Conservation (phyloP, 768 basidiomycete genomes). For the Suillus americanus region DNA sequence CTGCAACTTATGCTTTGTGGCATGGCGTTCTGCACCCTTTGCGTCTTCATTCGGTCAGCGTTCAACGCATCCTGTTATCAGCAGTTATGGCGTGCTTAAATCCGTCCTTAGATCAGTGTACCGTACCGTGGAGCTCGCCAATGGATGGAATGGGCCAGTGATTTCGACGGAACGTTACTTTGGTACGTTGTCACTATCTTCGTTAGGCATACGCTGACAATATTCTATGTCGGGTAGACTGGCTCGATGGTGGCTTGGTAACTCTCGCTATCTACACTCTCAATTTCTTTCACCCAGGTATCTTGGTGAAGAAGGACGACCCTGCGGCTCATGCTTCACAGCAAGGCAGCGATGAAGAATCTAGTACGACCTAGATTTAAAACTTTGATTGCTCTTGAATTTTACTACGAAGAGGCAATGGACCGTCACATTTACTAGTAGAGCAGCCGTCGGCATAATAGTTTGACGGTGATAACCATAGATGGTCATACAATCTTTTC, state of each 20-base stretch:
- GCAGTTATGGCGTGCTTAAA: neutral
- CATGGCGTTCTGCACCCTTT: slow-evolving; percentile 38
- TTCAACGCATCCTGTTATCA: neutral
- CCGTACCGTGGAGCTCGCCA: slow-evolving; percentile 14
- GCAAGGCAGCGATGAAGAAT: neutral
- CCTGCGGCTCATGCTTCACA: neutral
- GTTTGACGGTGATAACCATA: neutral
- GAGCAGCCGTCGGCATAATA: neutral
- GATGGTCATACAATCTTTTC: neutral
- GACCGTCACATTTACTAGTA: neutral
- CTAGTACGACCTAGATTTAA: neutral
- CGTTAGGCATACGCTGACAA: neutral
- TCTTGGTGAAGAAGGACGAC: slow-evolving; percentile 24
- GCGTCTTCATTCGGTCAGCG: slow-evolving; percentile 47
- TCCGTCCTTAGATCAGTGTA: slow-evolving; percentile 9
- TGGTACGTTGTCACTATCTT: slow-evolving; percentile 31
- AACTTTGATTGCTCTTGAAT: neutral
- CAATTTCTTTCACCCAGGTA: slow-evolving; percentile 47
- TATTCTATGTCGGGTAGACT: slow-evolving; percentile 31
- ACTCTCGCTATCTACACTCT: slow-evolving; percentile 44
- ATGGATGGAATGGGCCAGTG: slow-evolving; percentile 47
- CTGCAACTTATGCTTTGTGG: slow-evolving; percentile 36
- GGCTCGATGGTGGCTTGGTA: slow-evolving; percentile 51
- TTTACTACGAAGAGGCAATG: neutral
- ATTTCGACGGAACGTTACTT: slow-evolving; percentile 50